Percentiles rank a stretch among this genome's conserved stretches.
Evolutionary conservation across 2,329 filamentous ascomycete species (phyloP).

Genomic region (Zymoseptoria crescenta): DNA sequence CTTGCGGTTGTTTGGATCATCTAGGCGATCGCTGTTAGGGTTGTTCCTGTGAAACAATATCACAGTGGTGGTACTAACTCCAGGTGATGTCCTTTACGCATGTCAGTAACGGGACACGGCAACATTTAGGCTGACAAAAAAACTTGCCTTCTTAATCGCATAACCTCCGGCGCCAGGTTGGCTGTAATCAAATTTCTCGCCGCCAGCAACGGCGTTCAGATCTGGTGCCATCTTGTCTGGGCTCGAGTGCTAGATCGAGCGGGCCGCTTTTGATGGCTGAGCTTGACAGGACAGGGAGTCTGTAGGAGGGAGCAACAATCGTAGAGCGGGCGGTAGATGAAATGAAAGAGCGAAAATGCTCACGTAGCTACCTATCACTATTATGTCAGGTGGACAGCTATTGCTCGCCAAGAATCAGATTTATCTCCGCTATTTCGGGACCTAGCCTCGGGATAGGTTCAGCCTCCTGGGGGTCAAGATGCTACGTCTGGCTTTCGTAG

Average conservation of each 20-base stretch:
- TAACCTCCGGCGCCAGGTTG: conserved; percentile 38
- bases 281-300: too few species aligned
- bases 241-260: too few species aligned
- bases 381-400: background rate
- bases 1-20: conserved; percentile 37
- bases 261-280: too few species aligned
- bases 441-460: background rate
- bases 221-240: conserved; percentile 35
- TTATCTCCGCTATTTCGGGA: background rate
- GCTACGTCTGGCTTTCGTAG: background rate
- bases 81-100: conserved; percentile 27
- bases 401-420: too few species aligned
- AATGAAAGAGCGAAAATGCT: background rate
- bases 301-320: too few species aligned
- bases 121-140: background rate
- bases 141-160: conserved; percentile 25
- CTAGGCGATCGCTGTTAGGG: background rate
- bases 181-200: conserved; percentile 36
- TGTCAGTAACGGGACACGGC: background rate
- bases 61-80: conserved; percentile 10
- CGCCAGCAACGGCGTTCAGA: conserved; percentile 31
- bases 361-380: background rate
- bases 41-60: background rate
- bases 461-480: background rate
- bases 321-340: too few species aligned